phyloP scores from a whole-genome alignment of 73 alveolate genomes.

The Diophrys sp. region DNA sequence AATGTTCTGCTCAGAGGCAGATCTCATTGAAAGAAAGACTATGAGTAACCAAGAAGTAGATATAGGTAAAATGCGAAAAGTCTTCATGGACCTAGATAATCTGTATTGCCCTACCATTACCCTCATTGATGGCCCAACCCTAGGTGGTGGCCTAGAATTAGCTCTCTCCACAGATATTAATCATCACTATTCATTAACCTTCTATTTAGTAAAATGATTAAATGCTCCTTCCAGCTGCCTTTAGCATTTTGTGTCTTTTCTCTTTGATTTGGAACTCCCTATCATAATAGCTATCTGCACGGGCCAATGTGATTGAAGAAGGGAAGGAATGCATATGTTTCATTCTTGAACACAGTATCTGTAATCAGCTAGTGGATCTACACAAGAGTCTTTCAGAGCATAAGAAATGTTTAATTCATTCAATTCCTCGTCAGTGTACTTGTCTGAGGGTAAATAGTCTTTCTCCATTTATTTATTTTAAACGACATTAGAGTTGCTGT shows the following conservation, averaged over 20 bases:
- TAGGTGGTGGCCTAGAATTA: conserved; percentile 98
- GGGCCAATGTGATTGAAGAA: conserved; percentile 5
- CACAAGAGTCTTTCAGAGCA: conserved; percentile 7
- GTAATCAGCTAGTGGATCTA: conserved; percentile 2
- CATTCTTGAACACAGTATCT: not conserved
- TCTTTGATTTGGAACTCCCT: conserved; percentile 9
- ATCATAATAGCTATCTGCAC: not conserved
- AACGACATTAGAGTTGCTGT: not conserved
- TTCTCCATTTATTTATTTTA: not conserved
- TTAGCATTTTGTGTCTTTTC: not conserved
- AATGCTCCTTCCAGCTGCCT: too few species aligned
- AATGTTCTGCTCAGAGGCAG: conserved; percentile 94
- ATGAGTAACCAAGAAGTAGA: conserved; percentile 77
- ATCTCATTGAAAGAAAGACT: conserved; percentile 84
- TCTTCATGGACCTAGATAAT: conserved; percentile 72
- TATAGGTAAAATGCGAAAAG: conserved; percentile 66
- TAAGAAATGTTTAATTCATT: not conserved
- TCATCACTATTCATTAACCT: too few species aligned
- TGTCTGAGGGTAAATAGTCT: not conserved
- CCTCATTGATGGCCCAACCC: conserved; percentile 91
- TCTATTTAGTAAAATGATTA: too few species aligned
- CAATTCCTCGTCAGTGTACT: conserved; percentile 3
- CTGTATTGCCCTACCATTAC: conserved; percentile 90
- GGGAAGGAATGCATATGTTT: not conserved
- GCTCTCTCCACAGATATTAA: conserved; percentile 92